Conservation (phyloP, 148 eudicot genomes). For the Gaultheria prostrata region DNA sequence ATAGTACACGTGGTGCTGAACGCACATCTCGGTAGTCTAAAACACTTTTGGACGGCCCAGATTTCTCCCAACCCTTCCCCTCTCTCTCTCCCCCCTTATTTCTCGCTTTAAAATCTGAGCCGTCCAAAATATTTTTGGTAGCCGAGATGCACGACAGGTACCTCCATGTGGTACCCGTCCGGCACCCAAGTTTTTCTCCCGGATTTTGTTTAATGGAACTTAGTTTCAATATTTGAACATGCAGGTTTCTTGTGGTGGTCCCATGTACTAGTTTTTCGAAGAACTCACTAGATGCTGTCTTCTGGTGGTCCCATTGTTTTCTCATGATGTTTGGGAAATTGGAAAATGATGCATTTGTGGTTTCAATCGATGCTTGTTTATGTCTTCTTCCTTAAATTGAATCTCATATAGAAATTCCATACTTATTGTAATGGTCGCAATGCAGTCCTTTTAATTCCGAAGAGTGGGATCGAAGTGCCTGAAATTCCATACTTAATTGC, state of each 20-base stretch:
- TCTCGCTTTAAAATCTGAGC: too few species aligned
- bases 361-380: not conserved
- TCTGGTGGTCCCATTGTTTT: not conserved
- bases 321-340: constrained; percentile 11
- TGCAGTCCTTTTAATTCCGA: not conserved
- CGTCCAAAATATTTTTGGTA: too few species aligned
- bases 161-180: too few species aligned
- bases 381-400: not conserved
- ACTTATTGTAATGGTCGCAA: not conserved
- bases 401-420: constrained; percentile 4
- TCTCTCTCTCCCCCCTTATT: too few species aligned
- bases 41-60: too few species aligned
- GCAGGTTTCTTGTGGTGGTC: constrained; percentile 18
- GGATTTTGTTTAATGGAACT: not conserved
- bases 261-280: not conserved
- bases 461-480: too few species aligned
- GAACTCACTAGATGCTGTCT: not conserved
- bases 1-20: too few species aligned
- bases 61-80: too few species aligned
- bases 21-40: too few species aligned
- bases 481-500: too few species aligned
- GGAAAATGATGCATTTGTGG: constrained; percentile 8
- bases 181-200: too few species aligned
- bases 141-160: too few species aligned
- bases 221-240: not conserved